A percentile compares a stretch with the other conserved stretches of the same genome.
Evolutionary conservation across 1,139 yeast species (phyloP).

Genomic region (Yamadazyma buinensis): DNA sequence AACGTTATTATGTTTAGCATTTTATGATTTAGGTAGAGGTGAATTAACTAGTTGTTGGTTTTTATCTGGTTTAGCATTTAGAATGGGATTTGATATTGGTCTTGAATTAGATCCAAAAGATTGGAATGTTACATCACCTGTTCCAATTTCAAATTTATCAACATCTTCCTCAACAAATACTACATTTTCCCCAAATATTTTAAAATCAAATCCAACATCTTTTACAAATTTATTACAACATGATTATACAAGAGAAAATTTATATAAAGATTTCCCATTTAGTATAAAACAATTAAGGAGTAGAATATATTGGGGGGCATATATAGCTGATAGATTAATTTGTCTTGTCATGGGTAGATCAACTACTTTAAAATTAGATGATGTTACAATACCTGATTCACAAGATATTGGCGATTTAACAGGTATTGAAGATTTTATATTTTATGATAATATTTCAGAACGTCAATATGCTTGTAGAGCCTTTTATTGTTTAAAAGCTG

Average conservation of each 20-base stretch:
- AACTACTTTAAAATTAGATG: slow-evolving; percentile 10
- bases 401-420: slow-evolving; percentile 14
- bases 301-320: slow-evolving; percentile 14
- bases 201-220: no score
- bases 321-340: slow-evolving; percentile 12
- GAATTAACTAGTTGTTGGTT: slow-evolving; percentile 12
- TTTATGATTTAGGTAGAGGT: slow-evolving; percentile 12
- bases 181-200: no score
- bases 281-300: slow-evolving; percentile 10
- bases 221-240: no score
- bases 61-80: slow-evolving; percentile 12
- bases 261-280: slow-evolving; percentile 11
- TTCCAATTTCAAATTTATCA: no score
- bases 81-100: slow-evolving; percentile 11
- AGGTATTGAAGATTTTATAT: slow-evolving; percentile 12
- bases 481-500: slow-evolving; percentile 10
- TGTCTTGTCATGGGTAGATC: slow-evolving; percentile 13
- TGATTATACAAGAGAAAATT: slow-evolving; percentile 5
- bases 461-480: slow-evolving; percentile 11
- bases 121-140: slow-evolving; percentile 9
- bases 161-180: no score
- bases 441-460: slow-evolving; percentile 9
- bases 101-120: slow-evolving; percentile 13
- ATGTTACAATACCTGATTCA: slow-evolving; percentile 12
- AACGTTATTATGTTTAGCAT: slow-evolving; percentile 10